Conservation (phyloP, 75 land plant genomes). For the Cunninghamia lanceolata region DNA sequence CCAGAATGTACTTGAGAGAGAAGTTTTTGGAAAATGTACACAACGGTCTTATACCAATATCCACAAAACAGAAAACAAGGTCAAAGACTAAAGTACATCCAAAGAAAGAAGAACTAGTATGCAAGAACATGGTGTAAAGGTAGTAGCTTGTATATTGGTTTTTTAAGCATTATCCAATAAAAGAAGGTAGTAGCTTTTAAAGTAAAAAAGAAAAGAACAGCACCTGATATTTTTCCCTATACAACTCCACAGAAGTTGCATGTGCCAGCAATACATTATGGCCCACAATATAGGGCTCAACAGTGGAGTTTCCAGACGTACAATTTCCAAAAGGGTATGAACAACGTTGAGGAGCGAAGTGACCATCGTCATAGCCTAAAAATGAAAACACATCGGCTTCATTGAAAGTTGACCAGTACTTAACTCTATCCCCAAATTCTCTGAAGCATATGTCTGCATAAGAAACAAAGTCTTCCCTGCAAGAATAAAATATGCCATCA, state of each 20-base stretch:
- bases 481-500: not conserved
- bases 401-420: slow-evolving; percentile 14
- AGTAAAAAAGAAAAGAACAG: not conserved
- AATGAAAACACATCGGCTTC: not conserved
- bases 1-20: not conserved
- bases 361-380: not conserved
- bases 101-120: no score
- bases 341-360: slow-evolving; percentile 19
- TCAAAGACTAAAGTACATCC: no score
- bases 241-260: slow-evolving; percentile 24
- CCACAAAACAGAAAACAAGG: no score
- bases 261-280: slow-evolving; percentile 46
- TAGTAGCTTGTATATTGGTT: no score
- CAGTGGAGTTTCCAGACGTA: slow-evolving; percentile 28
- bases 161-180: no score
- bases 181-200: no score
- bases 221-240: slow-evolving; percentile 28
- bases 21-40: not conserved
- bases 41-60: no score
- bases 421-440: slow-evolving; percentile 1
- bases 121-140: no score
- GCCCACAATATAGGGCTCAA: slow-evolving; percentile 25
- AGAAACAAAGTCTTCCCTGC: slow-evolving; percentile 36
- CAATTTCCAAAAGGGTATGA: slow-evolving; percentile 30
- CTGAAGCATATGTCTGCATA: slow-evolving; percentile 6